Conservation (phyloP, 768 basidiomycete genomes). For the Mycena rebaudengoi region DNA sequence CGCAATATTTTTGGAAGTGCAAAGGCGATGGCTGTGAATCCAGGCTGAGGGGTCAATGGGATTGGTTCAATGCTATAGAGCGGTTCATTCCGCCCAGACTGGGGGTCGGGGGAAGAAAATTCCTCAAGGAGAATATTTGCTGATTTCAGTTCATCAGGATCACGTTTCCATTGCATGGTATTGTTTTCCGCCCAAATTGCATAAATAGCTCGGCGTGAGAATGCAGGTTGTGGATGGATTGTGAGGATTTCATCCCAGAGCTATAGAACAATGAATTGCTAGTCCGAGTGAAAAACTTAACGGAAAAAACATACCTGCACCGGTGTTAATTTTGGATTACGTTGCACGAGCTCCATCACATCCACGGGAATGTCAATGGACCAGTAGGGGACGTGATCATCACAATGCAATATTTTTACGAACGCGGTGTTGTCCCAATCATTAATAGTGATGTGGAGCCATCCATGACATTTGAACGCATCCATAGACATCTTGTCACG, state of each 20-base stretch:
- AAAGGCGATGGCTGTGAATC: constrained; percentile 36
- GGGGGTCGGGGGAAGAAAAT: background rate
- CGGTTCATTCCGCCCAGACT: background rate
- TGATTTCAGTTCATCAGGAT: constrained; percentile 12
- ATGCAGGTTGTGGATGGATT: background rate
- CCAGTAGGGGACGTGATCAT: background rate
- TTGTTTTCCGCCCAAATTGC: background rate
- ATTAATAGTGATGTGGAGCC: background rate
- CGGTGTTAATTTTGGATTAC: background rate
- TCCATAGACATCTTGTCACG: background rate
- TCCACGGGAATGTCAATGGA: background rate
- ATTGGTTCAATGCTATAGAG: constrained; percentile 9
- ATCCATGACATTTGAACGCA: constrained; percentile 1
- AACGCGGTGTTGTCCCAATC: background rate
- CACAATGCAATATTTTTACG: background rate
- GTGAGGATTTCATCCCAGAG: background rate
- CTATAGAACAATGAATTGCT: background rate
- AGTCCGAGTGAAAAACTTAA: constrained; percentile 17
- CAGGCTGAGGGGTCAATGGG: constrained; percentile 2
- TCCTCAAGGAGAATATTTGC: constrained; percentile 30
- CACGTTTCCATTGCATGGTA: background rate
- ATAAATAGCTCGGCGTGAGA: background rate
- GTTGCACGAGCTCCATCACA: background rate
- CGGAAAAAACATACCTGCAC: background rate
- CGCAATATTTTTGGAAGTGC: constrained; percentile 30